Evolutionary conservation across 1,284 basidiomycete species (phyloP).

Genomic region (Malassezia vespertilionis): DNA sequence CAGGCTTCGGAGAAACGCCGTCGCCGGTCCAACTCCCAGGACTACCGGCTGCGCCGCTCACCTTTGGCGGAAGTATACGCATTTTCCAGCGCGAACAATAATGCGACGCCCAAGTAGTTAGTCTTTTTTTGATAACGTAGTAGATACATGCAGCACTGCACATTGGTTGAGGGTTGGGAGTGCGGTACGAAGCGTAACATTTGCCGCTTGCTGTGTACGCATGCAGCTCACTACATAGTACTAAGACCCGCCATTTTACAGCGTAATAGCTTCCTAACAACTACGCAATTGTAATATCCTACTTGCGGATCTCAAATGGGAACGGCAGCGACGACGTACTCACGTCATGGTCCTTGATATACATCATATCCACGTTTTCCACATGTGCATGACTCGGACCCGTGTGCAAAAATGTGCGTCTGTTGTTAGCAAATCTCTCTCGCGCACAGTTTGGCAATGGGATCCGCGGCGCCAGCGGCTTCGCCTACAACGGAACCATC

Average conservation of each 20-base stretch:
- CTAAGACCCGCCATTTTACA: no score
- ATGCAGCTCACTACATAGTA: no score
- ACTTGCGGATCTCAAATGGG: slow-evolving; percentile 15
- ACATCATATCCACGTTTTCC: slow-evolving; percentile 18
- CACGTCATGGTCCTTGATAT: slow-evolving; percentile 16
- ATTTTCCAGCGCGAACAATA: no score
- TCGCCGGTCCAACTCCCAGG: slow-evolving; percentile 6
- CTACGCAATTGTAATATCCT: no score
- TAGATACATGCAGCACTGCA: no score
- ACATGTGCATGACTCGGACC: slow-evolving; percentile 12
- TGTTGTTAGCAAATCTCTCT: not conserved
- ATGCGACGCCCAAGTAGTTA: no score
- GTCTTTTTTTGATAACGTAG: no score
- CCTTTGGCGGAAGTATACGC: no score
- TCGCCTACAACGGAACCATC: slow-evolving; percentile 16
- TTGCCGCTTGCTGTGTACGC: no score
- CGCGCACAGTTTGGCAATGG: slow-evolving; percentile 12
- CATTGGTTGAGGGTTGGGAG: no score
- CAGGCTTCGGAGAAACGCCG: slow-evolving; percentile 14
- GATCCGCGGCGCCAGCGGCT: slow-evolving; percentile 13
- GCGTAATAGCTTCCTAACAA: no score
- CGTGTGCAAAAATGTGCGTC: slow-evolving; percentile 11
- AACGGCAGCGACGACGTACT: slow-evolving; percentile 10
- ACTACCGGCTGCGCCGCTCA: slow-evolving; percentile 7
- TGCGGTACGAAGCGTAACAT: no score